A percentile compares a stretch with the other conserved stretches of the same genome.
These are phyloP conservation scores for Toxicodendron radicans DNA, from an alignment of 345 rosid genomes.

Conservation along the genomic window DNA sequence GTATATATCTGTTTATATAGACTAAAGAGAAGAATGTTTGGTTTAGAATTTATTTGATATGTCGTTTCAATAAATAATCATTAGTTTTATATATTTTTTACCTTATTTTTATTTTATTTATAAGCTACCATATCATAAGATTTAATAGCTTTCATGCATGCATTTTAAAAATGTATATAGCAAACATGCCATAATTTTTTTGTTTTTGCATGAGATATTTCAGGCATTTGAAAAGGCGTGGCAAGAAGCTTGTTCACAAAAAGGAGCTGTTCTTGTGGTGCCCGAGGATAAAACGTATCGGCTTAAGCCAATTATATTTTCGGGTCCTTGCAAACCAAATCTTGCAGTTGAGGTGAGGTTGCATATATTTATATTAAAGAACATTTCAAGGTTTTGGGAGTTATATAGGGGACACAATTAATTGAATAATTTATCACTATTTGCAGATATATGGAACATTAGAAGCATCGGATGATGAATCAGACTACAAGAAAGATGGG, in stretches of 20 bases:
- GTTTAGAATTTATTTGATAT: too few relatives aligned
- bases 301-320: constrained; percentile 46
- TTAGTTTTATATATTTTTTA: too few relatives aligned
- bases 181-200: not conserved
- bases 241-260: constrained; percentile 65
- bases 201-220: not conserved
- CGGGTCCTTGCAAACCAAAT: constrained; percentile 72
- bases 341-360: constrained; percentile 51
- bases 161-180: not conserved
- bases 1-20: constrained; percentile 25
- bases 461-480: constrained; percentile 54
- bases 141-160: too few relatives aligned
- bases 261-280: constrained; percentile 43
- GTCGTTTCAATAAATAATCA: too few relatives aligned
- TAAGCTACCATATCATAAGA: too few relatives aligned
- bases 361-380: too few relatives aligned
- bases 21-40: too few relatives aligned
- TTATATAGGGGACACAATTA: not conserved
- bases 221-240: constrained; percentile 81
- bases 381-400: not conserved
- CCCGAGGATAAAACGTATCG: constrained; percentile 50
- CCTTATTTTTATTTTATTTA: too few relatives aligned
- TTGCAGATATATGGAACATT: constrained; percentile 61
- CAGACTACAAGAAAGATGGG: constrained; percentile 50
- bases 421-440: not conserved